These are phyloP conservation scores for Kwoniella bestiolae DNA, from an alignment of 768 basidiomycete species.

Conservation along the genomic window DNA sequence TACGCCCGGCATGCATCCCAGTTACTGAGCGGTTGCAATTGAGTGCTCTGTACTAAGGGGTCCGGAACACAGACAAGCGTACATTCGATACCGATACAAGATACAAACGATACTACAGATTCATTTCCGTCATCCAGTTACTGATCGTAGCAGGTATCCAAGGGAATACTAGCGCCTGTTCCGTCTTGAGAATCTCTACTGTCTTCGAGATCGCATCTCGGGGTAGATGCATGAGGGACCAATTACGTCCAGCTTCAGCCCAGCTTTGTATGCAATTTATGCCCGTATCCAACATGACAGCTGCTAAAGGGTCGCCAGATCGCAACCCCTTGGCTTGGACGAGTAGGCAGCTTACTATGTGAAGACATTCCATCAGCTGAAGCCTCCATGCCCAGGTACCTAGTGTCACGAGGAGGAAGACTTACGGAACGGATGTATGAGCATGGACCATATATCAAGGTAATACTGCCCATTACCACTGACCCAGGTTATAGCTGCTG, in stretches of 20 bases:
- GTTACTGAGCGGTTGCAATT: too few relatives aligned
- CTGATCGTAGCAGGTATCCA: conserved; percentile 5
- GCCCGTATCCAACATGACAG: conserved; percentile 6
- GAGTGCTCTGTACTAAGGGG: too few relatives aligned
- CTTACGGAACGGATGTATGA: conserved; percentile 17
- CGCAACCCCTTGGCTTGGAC: conserved; percentile 7
- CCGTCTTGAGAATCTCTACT: conserved; percentile 3
- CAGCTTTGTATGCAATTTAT: conserved; percentile 6
- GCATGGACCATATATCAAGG: conserved; percentile 18
- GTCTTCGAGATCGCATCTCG: neutral
- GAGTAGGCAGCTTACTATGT: neutral
- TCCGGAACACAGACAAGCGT: too few relatives aligned
- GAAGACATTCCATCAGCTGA: too few relatives aligned
- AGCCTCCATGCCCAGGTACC: too few relatives aligned
- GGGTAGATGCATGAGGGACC: conserved; percentile 4
- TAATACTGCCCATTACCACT: conserved; percentile 11
- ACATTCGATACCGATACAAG: neutral
- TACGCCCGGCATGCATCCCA: too few relatives aligned
- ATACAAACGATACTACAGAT: neutral
- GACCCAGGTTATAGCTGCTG: conserved; percentile 11
- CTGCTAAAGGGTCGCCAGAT: conserved; percentile 6
- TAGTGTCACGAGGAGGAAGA: too few relatives aligned
- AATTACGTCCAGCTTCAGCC: conserved; percentile 4
- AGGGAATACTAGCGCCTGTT: conserved; percentile 5
- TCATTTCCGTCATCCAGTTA: neutral